Evolutionary conservation across 495 filamentous ascomycete genomes (phyloP).

Genomic region (Hypoxylon crocopeplum): DNA sequence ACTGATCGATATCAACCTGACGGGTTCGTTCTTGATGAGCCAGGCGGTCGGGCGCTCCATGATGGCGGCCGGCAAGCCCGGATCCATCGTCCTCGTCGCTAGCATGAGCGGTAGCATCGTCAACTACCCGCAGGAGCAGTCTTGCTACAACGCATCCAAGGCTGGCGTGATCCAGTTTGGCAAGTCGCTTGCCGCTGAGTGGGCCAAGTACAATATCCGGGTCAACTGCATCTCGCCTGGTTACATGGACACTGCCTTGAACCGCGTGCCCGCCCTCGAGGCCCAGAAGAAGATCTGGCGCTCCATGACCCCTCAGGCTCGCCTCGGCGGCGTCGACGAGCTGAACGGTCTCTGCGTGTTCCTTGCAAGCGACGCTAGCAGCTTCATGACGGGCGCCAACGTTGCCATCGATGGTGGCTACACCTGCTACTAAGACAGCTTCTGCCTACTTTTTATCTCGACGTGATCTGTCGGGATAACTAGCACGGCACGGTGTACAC

Average conservation of each 20-base stretch:
- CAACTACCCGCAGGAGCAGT: conserved; percentile 81
- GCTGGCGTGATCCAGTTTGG: conserved; percentile 78
- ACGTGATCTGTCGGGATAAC: conserved; percentile 9
- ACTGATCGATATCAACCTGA: conserved; percentile 79
- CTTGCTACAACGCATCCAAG: conserved; percentile 82
- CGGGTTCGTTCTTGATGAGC: conserved; percentile 71
- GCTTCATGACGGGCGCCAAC: conserved; percentile 82
- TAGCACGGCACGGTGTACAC: conserved; percentile 3
- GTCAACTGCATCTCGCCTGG: conserved; percentile 82
- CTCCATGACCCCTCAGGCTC: conserved; percentile 71
- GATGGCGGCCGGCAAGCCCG: conserved; percentile 69
- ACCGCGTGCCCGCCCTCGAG: conserved; percentile 74
- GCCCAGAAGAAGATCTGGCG: conserved; percentile 84
- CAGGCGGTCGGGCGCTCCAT: conserved; percentile 69
- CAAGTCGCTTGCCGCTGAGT: conserved; percentile 80
- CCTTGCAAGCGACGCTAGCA: conserved; percentile 73
- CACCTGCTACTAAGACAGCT: conserved; percentile 49
- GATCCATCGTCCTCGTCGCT: conserved; percentile 74
- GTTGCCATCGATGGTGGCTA: conserved; percentile 75
- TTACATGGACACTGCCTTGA: conserved; percentile 81
- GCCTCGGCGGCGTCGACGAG: conserved; percentile 77
- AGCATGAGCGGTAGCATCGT: conserved; percentile 82
- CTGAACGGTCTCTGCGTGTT: conserved; percentile 81
- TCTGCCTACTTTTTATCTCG: conserved; percentile 3
- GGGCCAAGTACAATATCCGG: conserved; percentile 75